Conservation (phyloP, 2,329 filamentous ascomycete species). For the Fusarium coffeatum region DNA sequence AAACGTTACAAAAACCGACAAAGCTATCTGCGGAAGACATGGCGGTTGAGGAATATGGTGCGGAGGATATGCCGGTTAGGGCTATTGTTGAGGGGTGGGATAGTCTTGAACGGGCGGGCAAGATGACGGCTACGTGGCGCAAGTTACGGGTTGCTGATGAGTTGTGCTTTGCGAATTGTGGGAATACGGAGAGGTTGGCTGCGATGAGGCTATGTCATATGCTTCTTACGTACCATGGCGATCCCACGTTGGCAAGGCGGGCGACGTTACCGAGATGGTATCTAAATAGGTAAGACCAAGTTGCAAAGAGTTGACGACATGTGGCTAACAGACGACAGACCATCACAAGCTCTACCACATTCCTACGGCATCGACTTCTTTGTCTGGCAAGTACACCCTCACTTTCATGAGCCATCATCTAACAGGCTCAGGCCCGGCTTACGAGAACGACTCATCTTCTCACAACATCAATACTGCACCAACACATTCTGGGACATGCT, state of each 20-base stretch:
- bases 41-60: conserved; percentile 31
- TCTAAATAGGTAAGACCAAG: conserved; percentile 38
- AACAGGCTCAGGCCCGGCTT: conserved; percentile 43
- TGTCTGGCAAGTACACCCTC: conserved; percentile 41
- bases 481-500: conserved; percentile 48
- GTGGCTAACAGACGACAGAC: conserved; percentile 29
- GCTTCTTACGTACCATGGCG: conserved; percentile 45
- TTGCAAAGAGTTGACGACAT: rapidly evolving
- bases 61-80: conserved; percentile 44
- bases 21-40: conserved; percentile 32
- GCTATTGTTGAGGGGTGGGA: conserved; percentile 48
- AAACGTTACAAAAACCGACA: conserved; percentile 22
- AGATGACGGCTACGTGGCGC: conserved; percentile 45
- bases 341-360: conserved; percentile 46
- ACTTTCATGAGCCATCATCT: rapidly evolving
- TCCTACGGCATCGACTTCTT: conserved; percentile 50
- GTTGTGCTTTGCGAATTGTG: conserved; percentile 36
- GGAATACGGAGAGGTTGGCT: conserved; percentile 42
- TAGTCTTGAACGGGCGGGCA: conserved; percentile 42
- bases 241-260: conserved; percentile 38
- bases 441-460: conserved; percentile 48
- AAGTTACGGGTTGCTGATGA: conserved; percentile 45
- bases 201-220: conserved; percentile 43
- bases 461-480: conserved; percentile 47
- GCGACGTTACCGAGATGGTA: conserved; percentile 45